A percentile compares a stretch with the other conserved stretches of the same genome.
phyloP scores from a whole-genome alignment of 2,329 filamentous ascomycete genomes.

The Leptodontidium sp. region DNA sequence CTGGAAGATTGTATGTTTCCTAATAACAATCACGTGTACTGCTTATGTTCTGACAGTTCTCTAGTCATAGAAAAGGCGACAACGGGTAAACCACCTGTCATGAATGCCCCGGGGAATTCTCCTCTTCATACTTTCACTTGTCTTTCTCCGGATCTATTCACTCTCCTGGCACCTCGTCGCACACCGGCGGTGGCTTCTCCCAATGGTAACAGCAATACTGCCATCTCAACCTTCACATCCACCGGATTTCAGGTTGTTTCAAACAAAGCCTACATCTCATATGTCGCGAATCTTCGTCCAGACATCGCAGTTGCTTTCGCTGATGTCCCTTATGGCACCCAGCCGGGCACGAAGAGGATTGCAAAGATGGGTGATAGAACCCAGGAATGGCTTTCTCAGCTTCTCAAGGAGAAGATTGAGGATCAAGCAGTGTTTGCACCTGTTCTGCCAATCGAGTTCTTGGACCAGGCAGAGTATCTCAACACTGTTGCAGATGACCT shows the following conservation, averaged over 20 bases:
- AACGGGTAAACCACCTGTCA: conserved; percentile 58
- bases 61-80: conserved; percentile 62
- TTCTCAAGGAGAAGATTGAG: conserved; percentile 56
- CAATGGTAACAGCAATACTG: conserved; percentile 72
- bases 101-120: conserved; percentile 49
- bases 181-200: conserved; percentile 78
- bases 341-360: conserved; percentile 74
- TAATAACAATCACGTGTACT: conserved; percentile 27
- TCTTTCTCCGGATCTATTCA: conserved; percentile 68
- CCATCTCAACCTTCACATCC: conserved; percentile 83
- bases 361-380: conserved; percentile 88
- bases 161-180: conserved; percentile 80
- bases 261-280: conserved; percentile 72
- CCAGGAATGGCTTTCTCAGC: conserved; percentile 79
- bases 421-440: conserved; percentile 64
- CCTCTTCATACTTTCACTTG: conserved; percentile 81
- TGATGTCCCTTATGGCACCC: conserved; percentile 69
- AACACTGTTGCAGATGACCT: conserved; percentile 73
- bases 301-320: conserved; percentile 83
- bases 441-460: conserved; percentile 77
- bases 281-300: conserved; percentile 71
- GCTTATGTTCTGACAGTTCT: conserved; percentile 24
- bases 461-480: conserved; percentile 83
- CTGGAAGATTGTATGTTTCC: conserved; percentile 88
- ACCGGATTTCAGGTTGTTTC: conserved; percentile 81